Conservation (phyloP, 2,329 filamentous ascomycete genomes). For the Sporothrix dimorphospora region DNA sequence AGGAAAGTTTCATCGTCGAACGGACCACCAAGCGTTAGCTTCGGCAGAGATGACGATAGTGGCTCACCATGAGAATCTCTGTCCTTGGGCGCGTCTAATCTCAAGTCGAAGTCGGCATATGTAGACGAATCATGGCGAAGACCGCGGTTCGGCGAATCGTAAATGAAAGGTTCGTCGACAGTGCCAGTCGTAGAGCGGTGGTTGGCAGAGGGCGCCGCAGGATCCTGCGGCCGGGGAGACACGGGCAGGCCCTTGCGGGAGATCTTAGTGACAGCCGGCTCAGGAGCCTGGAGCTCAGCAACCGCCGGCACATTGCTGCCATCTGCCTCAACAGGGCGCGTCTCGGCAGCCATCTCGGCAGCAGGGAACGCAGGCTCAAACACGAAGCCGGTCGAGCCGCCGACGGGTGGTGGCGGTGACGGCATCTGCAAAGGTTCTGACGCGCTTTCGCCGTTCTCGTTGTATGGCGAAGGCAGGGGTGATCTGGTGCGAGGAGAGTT, state of each 20-base stretch:
- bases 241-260: constrained; percentile 35
- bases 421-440: constrained; percentile 19
- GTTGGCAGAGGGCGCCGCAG: neutral
- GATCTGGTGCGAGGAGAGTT: constrained; percentile 52
- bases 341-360: constrained; percentile 40
- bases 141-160: constrained; percentile 30
- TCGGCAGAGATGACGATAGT: constrained; percentile 19
- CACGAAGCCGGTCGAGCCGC: constrained; percentile 22
- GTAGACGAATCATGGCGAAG: constrained; percentile 27
- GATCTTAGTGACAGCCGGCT: constrained; percentile 40
- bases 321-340: constrained; percentile 36
- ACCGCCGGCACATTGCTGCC: constrained; percentile 35
- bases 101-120: constrained; percentile 28
- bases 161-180: constrained; percentile 34
- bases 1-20: constrained; percentile 29
- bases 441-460: neutral
- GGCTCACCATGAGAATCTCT: constrained; percentile 2
- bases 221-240: constrained; percentile 24
- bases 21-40: constrained; percentile 24
- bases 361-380: constrained; percentile 45
- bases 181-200: constrained; percentile 32
- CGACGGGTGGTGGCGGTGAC: constrained; percentile 27
- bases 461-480: constrained; percentile 42
- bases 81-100: constrained; percentile 13
- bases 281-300: constrained; percentile 45